Evolutionary conservation across 345 rosid genomes (phyloP), one percentile per base, ranked within the genome.

Genomic region (Rhodamnia argentea): DNA sequence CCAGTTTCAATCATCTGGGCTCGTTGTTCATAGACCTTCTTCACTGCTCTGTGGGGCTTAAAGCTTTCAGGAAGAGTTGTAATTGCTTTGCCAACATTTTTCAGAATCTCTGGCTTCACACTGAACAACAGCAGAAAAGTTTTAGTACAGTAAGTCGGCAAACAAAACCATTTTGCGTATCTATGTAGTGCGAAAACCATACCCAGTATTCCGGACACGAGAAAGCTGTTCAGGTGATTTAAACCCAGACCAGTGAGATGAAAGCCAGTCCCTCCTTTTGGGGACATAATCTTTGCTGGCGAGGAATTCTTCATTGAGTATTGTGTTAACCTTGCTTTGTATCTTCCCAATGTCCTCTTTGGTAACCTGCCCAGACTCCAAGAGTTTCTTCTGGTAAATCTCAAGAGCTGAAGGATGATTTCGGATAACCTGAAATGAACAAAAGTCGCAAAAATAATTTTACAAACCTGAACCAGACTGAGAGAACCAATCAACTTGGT

Each of bases 181-280:
- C 18, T 11, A 64, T 74, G 57, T 52, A 83, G 59, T 11, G 50
- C 16, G 10, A 62, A 59, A 60, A 27, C 84, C 27, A 16, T 87
- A 87, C 88, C 88, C 88, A 40, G 88, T 87, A 60, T 87, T 87
- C 62, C 88, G 82, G 78, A 87, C 32, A 10, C 88, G 86, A 54
- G 88, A 87, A 84, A 87, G 86, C 86, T 87, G 88, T 84, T 87
- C 88, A 51, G 88, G 88, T 29, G 88, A 87, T 52, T 87, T 87
- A 81, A 87, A 87, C n/a, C 88, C 88, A 84, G 82, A 84, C 88
- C 88, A 87, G 86, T 87, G 88, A 57, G 88, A 87, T 1, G 88
- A 76, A 52, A 87, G 88, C 88, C 88, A 87, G 55, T 87, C 88
- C 86, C 88, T 87, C 84, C 86, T 84, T 78, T 87, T 20, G n/a